Conservation (phyloP, 2,329 filamentous ascomycete genomes). For the Zasmidium citrigriseum region DNA sequence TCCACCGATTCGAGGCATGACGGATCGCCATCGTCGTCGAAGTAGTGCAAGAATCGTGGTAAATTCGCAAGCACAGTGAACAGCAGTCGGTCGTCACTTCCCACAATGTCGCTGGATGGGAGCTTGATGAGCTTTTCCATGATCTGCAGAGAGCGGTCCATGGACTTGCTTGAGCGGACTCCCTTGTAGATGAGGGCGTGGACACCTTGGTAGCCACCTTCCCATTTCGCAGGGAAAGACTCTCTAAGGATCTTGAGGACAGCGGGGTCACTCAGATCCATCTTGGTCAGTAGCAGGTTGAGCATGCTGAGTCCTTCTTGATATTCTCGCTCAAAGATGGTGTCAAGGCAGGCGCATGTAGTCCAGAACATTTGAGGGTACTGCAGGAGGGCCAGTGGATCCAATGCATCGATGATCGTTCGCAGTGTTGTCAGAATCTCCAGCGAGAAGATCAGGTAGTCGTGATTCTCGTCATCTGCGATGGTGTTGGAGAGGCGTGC, state of each 20-base stretch:
- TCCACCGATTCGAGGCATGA: conserved; percentile 65
- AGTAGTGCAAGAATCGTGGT: conserved; percentile 76
- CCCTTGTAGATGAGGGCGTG: conserved; percentile 89
- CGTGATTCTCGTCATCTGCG: conserved; percentile 80
- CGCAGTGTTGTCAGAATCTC: conserved; percentile 94
- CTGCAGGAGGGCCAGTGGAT: conserved; percentile 75
- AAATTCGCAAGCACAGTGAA: conserved; percentile 91
- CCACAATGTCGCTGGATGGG: conserved; percentile 77
- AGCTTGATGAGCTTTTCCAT: conserved; percentile 77
- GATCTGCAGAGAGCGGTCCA: conserved; percentile 74
- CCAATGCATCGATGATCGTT: conserved; percentile 83
- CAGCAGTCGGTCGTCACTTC: conserved; percentile 77
- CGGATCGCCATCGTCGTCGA: conserved; percentile 66
- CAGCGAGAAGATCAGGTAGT: conserved; percentile 97
- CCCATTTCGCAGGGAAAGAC: conserved; percentile 82
- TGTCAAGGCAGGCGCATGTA: conserved; percentile 92
- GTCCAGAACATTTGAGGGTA: conserved; percentile 99
- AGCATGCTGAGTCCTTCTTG: conserved; percentile 90
- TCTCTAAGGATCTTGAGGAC: conserved; percentile 73
- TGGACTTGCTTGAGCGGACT: conserved; percentile 78
- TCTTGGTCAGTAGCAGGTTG: conserved; percentile 77
- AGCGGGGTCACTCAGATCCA: conserved; percentile 72
- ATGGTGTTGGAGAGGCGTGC: conserved; percentile 94
- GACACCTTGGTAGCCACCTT: conserved; percentile 82
- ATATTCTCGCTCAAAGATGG: conserved; percentile 94